Conservation (phyloP, 495 filamentous ascomycete species). For the Hypomontagnella submonticulosa region DNA sequence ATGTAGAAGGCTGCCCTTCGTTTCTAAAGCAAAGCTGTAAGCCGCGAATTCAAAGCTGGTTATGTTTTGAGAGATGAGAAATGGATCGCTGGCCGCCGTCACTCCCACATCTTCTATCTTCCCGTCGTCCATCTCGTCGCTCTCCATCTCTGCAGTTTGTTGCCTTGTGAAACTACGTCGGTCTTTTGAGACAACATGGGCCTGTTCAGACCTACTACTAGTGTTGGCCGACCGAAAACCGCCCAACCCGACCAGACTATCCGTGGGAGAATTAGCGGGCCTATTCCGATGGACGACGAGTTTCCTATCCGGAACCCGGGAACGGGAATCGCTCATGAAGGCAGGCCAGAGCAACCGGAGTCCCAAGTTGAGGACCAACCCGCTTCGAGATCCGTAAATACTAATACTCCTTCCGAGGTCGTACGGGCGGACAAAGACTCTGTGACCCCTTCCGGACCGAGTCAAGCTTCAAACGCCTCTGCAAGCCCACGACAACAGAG, state of each 20-base stretch:
- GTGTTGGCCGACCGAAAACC: conserved; percentile 54
- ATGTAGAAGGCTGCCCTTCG: conserved; percentile 30
- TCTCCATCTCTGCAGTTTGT: conserved; percentile 31
- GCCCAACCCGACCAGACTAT: conserved; percentile 51
- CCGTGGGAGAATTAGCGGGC: conserved; percentile 63
- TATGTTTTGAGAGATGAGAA: conserved; percentile 25
- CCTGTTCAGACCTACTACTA: conserved; percentile 54
- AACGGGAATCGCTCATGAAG: conserved; percentile 46
- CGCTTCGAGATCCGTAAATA: conserved; percentile 53
- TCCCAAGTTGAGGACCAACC: conserved; percentile 50
- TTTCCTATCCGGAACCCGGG: conserved; percentile 59
- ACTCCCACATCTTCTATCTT: conserved; percentile 31
- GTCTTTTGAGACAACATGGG: conserved; percentile 34
- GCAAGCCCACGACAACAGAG: conserved; percentile 42
- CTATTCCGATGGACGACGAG: conserved; percentile 64
- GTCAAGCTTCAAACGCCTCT: conserved; percentile 42
- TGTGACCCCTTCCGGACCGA: conserved; percentile 41
- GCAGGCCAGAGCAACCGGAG: conserved; percentile 22
- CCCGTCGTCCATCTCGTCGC: conserved; percentile 32
- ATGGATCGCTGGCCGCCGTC: conserved; percentile 42
- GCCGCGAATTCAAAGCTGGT: conserved; percentile 19
- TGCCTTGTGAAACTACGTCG: conserved; percentile 22
- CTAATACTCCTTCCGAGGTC: conserved; percentile 47
- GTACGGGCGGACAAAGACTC: conserved; percentile 45
- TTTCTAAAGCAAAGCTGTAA: conserved; percentile 30